phyloP scores from a whole-genome alignment of 768 basidiomycete species.

The Boletus sensibilis region DNA sequence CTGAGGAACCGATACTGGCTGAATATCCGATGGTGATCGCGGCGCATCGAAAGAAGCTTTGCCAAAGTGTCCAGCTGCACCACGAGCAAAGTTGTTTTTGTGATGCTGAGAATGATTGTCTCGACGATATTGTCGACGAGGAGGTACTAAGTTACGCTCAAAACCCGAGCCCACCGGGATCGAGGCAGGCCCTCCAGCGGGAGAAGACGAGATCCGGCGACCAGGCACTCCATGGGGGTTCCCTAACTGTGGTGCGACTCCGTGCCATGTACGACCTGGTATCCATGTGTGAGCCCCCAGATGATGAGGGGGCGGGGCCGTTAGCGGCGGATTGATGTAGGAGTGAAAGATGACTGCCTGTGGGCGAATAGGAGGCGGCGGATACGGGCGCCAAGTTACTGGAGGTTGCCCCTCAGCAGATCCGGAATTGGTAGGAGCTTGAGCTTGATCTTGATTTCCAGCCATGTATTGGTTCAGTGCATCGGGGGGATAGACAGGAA shows the following conservation, averaged over 20 bases:
- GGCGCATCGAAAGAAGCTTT: constrained; percentile 16
- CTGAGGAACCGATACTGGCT: constrained; percentile 8
- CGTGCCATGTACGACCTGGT: constrained; percentile 26
- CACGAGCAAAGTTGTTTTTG: constrained; percentile 25
- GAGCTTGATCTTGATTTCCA: constrained; percentile 34
- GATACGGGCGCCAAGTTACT: constrained; percentile 35
- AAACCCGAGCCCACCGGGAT: constrained; percentile 13
- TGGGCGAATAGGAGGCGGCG: constrained; percentile 33
- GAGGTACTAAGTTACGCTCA: constrained; percentile 26
- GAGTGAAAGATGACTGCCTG: constrained; percentile 33
- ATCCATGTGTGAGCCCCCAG: constrained; percentile 27
- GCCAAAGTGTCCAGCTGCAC: constrained; percentile 18
- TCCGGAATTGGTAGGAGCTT: constrained; percentile 17
- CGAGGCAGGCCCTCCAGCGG: constrained; percentile 15
- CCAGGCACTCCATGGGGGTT: constrained; percentile 15
- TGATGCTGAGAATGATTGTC: constrained; percentile 30
- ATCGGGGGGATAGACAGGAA: constrained; percentile 69
- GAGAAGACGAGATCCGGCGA: constrained; percentile 14
- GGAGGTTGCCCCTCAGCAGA: constrained; percentile 31
- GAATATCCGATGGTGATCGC: constrained; percentile 22
- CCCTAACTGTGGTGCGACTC: constrained; percentile 17
- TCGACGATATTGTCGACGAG: constrained; percentile 34
- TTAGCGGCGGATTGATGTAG: constrained; percentile 26
- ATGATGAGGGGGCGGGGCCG: constrained; percentile 18
- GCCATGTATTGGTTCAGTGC: constrained; percentile 70